These are phyloP conservation scores for Carallia pectinifolia DNA, from an alignment of 345 rosid species.

Conservation along the genomic window DNA sequence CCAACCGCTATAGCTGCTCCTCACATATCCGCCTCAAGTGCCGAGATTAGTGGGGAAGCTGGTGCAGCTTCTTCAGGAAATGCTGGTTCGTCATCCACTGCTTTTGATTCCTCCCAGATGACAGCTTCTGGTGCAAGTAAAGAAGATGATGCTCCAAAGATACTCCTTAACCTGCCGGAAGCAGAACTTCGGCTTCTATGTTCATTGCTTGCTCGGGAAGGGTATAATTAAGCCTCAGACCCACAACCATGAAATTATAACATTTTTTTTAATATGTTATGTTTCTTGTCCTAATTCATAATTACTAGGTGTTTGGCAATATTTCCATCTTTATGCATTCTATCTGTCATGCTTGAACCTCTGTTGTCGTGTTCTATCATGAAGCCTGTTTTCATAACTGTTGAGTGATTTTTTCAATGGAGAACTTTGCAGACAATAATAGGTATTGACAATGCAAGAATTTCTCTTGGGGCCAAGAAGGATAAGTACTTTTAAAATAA, in stretches of 20 bases:
- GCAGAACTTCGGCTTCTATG: conserved; percentile 82
- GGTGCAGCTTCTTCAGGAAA: conserved; percentile 33
- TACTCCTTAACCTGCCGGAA: conserved; percentile 69
- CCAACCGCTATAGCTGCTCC: conserved; percentile 44
- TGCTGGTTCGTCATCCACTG: conserved; percentile 40
- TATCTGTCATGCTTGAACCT: too few species aligned
- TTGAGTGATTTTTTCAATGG: too few species aligned
- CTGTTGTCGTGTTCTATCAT: too few species aligned
- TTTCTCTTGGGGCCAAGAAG: neutral
- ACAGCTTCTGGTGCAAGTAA: conserved; percentile 41
- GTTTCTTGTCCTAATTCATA: neutral
- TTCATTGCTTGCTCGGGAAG: conserved; percentile 92
- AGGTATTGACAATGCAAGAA: too few species aligned
- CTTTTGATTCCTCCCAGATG: conserved; percentile 38
- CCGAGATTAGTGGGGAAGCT: conserved; percentile 38
- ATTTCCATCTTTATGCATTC: too few species aligned
- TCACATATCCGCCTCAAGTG: conserved; percentile 41
- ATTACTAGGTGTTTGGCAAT: neutral
- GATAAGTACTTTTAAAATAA: neutral
- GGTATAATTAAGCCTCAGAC: conserved; percentile 42
- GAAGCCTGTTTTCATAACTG: too few species aligned
- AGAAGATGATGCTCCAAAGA: conserved; percentile 55
- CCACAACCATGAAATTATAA: too few species aligned
- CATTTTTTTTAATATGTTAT: neutral
- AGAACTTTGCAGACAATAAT: neutral